Base-by-base conservation (phyloP, 2,329 filamentous ascomycete species). In the Cladosporium sphaerospermum region DNA sequence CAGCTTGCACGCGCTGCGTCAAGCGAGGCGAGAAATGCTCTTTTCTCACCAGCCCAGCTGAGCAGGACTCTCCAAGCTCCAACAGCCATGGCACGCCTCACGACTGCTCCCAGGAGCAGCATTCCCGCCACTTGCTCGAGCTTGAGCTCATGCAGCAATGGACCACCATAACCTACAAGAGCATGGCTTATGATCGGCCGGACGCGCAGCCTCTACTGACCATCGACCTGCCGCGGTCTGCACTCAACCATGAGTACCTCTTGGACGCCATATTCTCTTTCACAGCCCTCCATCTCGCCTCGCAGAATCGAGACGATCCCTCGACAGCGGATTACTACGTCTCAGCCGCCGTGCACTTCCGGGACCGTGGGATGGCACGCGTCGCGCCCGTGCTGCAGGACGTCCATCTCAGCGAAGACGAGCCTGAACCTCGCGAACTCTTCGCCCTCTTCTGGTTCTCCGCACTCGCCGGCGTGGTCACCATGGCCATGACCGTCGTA, bases 61-160 rank as follows among this genome's bases (percentile, higher is more conserved):
- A 44, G 11, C 39, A 34, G 40, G 48, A 51, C 31, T 51, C 48
- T 40, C 40, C 48, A 16, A 28, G 16, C 40, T 51, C 48, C 5
- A 42, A 41, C 47, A 36, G 37, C 39, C 36, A 51, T 37, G 33
- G 48, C 48, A 51, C 48, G 18, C 48, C 48, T 44, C 48, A 44
- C 3, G 48, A 51, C 10, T 51, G 48, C 18, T 33, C 18, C 10
- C 23, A 40, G 2, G 48, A 51, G 40, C 48, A 51, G 18, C 48
- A 51, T 43, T 16, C 16, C 16, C 48, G 48, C 8, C 48, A 61
- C 33, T 28, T 56, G 36, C 57, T 56, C 44, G 57, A 62, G 36
- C 52, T 62, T 18, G 59, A 59, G 51, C 52, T 62, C 18, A 58
- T 62, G 54, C 59, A 62, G 23, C 59, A 61, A 8, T 62, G 56